Base-by-base conservation (phyloP, 2,329 filamentous ascomycete genomes). In the Pseudogymnoascus sp. region DNA sequence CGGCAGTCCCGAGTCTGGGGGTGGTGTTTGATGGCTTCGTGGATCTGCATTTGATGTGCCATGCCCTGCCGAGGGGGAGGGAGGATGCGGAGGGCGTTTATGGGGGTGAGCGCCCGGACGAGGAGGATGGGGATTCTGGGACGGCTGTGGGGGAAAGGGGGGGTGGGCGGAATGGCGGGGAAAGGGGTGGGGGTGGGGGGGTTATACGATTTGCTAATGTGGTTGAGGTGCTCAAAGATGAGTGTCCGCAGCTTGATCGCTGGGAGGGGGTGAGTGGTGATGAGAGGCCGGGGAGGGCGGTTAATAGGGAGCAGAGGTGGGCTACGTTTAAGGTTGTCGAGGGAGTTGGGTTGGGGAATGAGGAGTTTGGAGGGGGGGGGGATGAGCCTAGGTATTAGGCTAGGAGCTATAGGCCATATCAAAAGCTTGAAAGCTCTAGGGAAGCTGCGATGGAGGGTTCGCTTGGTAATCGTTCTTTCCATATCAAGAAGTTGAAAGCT, bases 31-130 rank as follows among this genome's bases (percentile, higher is more conserved):
- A 78, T 5, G 80, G 83, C 71, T 75, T 86, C 44, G 74, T 84
- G 0, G 79, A 84, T 53, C 61, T 86, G 17, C 83, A 86, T 65
- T 67, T 87, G 4, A 74, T 87, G 2, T 78, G 80, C 64, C 80
- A 78, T 4, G 70, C 70, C 2, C 65, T 83, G 0, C 79, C 82
- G 23, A 74, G 75, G 44, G 71, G 70, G 4, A 71, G 69, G 15
- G 71, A 61, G 1, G 80, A 82, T 60, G 78, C 76, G 1, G 78
- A 79, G 67, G 65, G 65, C 17, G 15, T 74, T 1, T 73, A 72
- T 35, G 40, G 40, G 2, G 40, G 21, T 21, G 40, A 44, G 40
- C 19, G 33, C 9, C 63, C 61, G 1, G 59, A 59, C 9, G 62
- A 50, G n/a, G 60, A 63, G n/a, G n/a, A n/a, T n/a, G n/a, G n/a